These are phyloP conservation scores for Crinitomyces ghanaensis DNA, from an alignment of 805 yeast genomes.

Conservation along the genomic window DNA sequence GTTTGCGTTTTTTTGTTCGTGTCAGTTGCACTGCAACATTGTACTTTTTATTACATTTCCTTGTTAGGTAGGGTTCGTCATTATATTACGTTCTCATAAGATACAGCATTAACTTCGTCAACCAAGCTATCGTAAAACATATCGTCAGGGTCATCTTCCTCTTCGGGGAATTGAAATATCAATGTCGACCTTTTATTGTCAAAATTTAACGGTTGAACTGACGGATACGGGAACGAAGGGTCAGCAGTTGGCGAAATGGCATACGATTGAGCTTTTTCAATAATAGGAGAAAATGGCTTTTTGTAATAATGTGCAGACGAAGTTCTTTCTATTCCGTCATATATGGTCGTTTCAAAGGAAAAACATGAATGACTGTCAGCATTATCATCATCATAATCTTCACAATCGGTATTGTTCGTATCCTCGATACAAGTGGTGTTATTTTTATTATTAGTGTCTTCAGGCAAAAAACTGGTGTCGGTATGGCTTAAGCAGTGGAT, in stretches of 20 bases:
- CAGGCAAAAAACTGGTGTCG: not conserved
- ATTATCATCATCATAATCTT: slow-evolving; percentile 9
- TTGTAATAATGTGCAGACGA: slow-evolving; percentile 45
- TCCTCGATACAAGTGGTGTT: too few species aligned
- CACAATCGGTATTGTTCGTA: slow-evolving; percentile 1
- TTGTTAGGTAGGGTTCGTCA: slow-evolving; percentile 5
- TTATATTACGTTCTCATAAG: slow-evolving; percentile 34
- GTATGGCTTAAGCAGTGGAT: too few species aligned
- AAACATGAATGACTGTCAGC: slow-evolving; percentile 28
- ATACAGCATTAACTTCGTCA: slow-evolving; percentile 41
- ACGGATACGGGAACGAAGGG: not conserved
- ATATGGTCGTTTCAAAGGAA: slow-evolving; percentile 42
- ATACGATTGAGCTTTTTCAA: slow-evolving; percentile 1
- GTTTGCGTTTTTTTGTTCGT: too few species aligned
- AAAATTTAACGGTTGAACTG: too few species aligned
- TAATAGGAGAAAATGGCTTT: slow-evolving; percentile 19
- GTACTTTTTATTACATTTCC: too few species aligned
- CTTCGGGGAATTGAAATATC: too few species aligned
- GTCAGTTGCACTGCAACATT: too few species aligned
- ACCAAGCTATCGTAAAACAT: slow-evolving; percentile 33
- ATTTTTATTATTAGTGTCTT: too few species aligned
- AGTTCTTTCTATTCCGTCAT: slow-evolving; percentile 34
- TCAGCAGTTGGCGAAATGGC: slow-evolving; percentile 1
- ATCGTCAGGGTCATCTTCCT: slow-evolving; percentile 25
- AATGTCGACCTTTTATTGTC: too few species aligned